phyloP scores from a whole-genome alignment of 805 yeast species.

The Wickerhamomyces pijperi region DNA sequence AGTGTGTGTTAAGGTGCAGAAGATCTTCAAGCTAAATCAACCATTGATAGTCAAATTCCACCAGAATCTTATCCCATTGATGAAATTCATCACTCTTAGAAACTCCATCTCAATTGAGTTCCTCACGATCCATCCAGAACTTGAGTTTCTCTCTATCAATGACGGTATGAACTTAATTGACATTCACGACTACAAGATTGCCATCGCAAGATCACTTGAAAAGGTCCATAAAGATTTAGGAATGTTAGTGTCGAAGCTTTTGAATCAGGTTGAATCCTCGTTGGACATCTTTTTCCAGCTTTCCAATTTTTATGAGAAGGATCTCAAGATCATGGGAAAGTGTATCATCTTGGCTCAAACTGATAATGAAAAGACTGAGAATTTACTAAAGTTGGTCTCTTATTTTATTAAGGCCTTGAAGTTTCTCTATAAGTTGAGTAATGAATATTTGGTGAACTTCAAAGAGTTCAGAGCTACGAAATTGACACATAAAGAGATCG shows the following conservation, averaged over 20 bases:
- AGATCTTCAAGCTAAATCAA: neutral
- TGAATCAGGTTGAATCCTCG: neutral
- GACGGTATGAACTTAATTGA: neutral
- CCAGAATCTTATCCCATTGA: neutral
- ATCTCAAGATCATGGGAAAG: neutral
- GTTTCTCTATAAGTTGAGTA: neutral
- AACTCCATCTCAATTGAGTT: neutral
- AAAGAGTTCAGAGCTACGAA: neutral
- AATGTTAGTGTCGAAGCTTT: neutral
- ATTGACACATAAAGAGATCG: neutral
- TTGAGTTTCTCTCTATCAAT: neutral
- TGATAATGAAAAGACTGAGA: neutral
- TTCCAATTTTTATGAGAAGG: slow-evolving; percentile 1
- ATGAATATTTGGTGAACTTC: neutral
- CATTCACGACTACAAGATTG: neutral
- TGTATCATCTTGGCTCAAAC: neutral
- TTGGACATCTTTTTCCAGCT: slow-evolving; percentile 1
- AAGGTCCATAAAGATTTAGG: neutral
- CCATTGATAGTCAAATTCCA: neutral
- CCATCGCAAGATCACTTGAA: neutral
- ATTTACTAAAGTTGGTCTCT: neutral
- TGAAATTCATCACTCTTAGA: neutral
- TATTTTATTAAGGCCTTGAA: neutral
- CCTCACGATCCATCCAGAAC: neutral
- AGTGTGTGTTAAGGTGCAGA: neutral